Conservation (phyloP, 2,329 filamentous ascomycete genomes). For the Sclerotinia glacialis region DNA sequence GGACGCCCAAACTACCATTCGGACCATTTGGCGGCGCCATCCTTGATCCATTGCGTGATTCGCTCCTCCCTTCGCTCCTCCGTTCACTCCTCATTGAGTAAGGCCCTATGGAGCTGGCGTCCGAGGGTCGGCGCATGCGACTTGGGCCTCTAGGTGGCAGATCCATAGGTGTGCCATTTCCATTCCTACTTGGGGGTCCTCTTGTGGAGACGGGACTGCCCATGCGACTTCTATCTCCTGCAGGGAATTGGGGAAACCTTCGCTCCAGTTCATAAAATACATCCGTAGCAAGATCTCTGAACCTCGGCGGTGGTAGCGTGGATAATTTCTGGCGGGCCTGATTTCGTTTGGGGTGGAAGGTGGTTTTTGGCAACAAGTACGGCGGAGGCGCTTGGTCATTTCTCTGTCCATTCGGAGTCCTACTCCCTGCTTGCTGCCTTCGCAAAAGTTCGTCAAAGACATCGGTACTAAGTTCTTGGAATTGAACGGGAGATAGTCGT, state of each 20-base stretch:
- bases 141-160: conserved; percentile 53
- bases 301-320: conserved; percentile 80
- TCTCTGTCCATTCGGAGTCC: conserved; percentile 51
- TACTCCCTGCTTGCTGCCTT: conserved; percentile 66
- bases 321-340: conserved; percentile 95
- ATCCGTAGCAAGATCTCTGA: conserved; percentile 89
- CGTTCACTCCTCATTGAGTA: conserved; percentile 40
- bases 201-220: conserved; percentile 67
- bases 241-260: conserved; percentile 78
- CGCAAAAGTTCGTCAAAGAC: conserved; percentile 93
- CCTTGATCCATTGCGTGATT: conserved; percentile 40
- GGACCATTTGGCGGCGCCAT: conserved; percentile 39
- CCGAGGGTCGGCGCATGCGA: conserved; percentile 48
- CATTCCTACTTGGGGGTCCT: conserved; percentile 54
- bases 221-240: conserved; percentile 63
- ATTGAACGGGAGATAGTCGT: conserved; percentile 85
- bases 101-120: conserved; percentile 54
- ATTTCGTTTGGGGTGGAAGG: conserved; percentile 95
- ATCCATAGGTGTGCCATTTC: conserved; percentile 57
- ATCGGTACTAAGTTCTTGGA: conserved; percentile 95
- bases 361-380: conserved; percentile 78
- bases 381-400: conserved; percentile 55
- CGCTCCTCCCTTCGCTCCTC: conserved; percentile 22
- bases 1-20: conserved; percentile 50
- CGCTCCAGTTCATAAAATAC: conserved; percentile 94